Conservation (phyloP, 805 yeast genomes). For the Starmerella lactis-condensi region DNA sequence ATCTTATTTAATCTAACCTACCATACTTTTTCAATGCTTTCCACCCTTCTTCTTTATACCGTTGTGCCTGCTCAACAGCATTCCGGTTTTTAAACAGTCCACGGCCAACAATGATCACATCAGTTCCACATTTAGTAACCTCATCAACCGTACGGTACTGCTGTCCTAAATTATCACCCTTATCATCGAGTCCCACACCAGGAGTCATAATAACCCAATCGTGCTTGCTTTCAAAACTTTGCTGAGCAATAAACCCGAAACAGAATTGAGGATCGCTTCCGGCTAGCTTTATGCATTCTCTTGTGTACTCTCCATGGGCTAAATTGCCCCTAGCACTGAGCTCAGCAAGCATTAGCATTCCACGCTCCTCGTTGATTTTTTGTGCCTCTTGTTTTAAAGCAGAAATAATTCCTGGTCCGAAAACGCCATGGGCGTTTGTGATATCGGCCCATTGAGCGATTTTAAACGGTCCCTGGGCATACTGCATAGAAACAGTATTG, state of each 20-base stretch:
- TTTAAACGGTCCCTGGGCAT: conserved; percentile 71
- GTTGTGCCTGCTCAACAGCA: conserved; percentile 65
- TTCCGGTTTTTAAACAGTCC: conserved; percentile 90
- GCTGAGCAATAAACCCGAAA: conserved; percentile 91
- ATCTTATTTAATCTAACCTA: no score
- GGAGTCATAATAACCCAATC: conserved; percentile 98
- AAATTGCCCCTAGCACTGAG: conserved; percentile 83
- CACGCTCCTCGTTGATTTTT: conserved; percentile 54
- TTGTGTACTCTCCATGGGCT: conserved; percentile 82
- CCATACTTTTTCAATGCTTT: no score
- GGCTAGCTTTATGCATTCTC: conserved; percentile 76
- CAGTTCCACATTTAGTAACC: conserved; percentile 73
- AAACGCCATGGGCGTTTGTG: conserved; percentile 93
- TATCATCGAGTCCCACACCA: conserved; percentile 94
- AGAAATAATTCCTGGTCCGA: conserved; percentile 81
- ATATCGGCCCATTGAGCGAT: conserved; percentile 93
- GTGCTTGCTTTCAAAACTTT: conserved; percentile 50
- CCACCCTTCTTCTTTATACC: conserved; percentile 94
- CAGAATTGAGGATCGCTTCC: conserved; percentile 74
- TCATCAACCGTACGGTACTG: conserved; percentile 85
- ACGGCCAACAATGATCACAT: conserved; percentile 93
- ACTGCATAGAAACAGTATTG: conserved; percentile 87
- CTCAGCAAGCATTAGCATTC: conserved; percentile 87
- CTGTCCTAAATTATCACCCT: conserved; percentile 89
- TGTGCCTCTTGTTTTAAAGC: conserved; percentile 69